Evolutionary conservation across 192 early-diverging fungal genomes (phyloP).

Genomic region (Pilobolus umbonatus): DNA sequence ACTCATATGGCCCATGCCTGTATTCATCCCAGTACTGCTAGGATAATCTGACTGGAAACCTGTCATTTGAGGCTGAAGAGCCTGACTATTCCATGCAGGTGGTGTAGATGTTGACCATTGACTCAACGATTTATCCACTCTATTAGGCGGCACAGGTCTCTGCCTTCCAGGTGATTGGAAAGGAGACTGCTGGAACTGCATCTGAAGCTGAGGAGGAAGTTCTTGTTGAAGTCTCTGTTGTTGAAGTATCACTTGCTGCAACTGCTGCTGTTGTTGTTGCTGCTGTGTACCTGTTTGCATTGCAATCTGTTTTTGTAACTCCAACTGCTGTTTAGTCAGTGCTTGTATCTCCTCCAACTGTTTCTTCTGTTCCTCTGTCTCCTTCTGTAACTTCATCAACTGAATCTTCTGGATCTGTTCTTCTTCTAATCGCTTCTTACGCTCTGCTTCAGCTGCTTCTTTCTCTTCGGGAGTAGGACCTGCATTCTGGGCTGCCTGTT

Average conservation of each 20-base stretch:
- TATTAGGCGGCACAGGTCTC: neutral
- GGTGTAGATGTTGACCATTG: constrained; percentile 18
- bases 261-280: constrained; percentile 12
- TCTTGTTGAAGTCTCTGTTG: constrained; percentile 18
- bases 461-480: neutral
- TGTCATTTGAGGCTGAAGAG: constrained; percentile 28
- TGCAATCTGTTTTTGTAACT: constrained; percentile 14
- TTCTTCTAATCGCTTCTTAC: constrained; percentile 2
- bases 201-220: constrained; percentile 1
- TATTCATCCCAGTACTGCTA: no score
- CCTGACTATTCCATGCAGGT: constrained; percentile 20
- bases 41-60: constrained; percentile 22
- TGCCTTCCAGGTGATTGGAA: neutral
- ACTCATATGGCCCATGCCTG: no score
- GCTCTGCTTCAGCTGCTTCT: constrained; percentile 5
- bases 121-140: neutral
- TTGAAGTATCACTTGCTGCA: constrained; percentile 14
- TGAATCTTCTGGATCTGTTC: constrained; percentile 19
- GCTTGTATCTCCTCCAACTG: constrained; percentile 9
- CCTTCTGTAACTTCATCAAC: neutral
- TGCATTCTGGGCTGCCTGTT: constrained; percentile 10
- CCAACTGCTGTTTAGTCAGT: constrained; percentile 5
- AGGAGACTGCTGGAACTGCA: neutral
- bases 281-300: constrained; percentile 9
- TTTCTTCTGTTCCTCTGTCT: constrained; percentile 10